Percentiles rank a stretch among this genome's conserved stretches.
These are phyloP conservation scores for Purpureocillium lavendulum DNA, from an alignment of 2,329 filamentous ascomycete species.

Conservation along the genomic window DNA sequence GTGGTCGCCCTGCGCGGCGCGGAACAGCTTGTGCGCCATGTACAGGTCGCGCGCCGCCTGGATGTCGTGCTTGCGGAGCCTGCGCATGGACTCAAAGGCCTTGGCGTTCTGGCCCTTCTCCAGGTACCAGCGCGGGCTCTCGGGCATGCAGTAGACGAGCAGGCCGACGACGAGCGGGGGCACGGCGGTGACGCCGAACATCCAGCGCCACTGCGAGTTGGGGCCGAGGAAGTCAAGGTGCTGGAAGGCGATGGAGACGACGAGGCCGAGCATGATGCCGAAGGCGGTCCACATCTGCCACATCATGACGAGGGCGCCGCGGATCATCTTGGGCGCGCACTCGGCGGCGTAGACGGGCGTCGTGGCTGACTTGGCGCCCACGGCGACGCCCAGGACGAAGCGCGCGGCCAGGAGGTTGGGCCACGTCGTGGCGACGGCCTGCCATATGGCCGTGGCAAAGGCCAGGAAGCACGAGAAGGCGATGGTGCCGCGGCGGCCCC, in stretches of 20 bases:
- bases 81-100: conserved; percentile 44
- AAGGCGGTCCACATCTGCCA: conserved; percentile 41
- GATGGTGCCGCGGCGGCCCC: conserved; percentile 10
- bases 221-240: conserved; percentile 22
- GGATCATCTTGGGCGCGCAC: conserved; percentile 55
- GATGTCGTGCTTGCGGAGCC: conserved; percentile 44
- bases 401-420: conserved; percentile 51
- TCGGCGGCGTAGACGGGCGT: conserved; percentile 69
- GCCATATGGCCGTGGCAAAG: conserved; percentile 9
- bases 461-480: conserved; percentile 10
- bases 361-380: conserved; percentile 55
- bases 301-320: conserved; percentile 70
- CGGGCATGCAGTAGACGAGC: conserved; percentile 56
- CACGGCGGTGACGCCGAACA: conserved; percentile 50
- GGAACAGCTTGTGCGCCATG: conserved; percentile 27
- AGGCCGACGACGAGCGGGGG: conserved; percentile 42
- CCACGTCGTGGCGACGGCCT: conserved; percentile 13
- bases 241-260: conserved; percentile 23
- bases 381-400: conserved; percentile 59
- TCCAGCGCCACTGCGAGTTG: conserved; percentile 45
- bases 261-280: conserved; percentile 35
- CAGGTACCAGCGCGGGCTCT: conserved; percentile 46
- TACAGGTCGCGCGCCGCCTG: conserved; percentile 53
- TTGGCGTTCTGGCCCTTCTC: conserved; percentile 37
- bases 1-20: conserved; percentile 11